These are phyloP conservation scores for Fraxinus anomala DNA, from an alignment of 257 asterid genomes.

Conservation along the genomic window DNA sequence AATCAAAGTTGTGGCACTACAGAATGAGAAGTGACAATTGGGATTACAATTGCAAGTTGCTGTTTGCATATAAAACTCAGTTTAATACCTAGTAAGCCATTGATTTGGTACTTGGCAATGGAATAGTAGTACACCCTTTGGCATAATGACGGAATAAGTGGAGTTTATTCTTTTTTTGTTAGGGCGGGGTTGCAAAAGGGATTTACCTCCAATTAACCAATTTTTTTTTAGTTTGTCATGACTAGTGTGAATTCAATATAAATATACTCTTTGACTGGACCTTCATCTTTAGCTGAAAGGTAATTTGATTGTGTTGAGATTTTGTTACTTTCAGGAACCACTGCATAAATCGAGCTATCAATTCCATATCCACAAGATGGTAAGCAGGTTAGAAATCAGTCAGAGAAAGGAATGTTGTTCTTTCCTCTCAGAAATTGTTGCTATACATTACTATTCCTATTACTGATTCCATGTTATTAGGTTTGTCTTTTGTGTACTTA, in stretches of 20 bases:
- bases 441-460: too few species aligned
- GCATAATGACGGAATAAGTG: neutral
- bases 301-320: slow-evolving; percentile 19
- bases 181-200: neutral
- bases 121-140: neutral
- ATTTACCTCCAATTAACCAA: neutral
- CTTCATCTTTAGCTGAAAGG: slow-evolving; percentile 20
- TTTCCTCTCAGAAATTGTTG: slow-evolving; percentile 12
- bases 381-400: slow-evolving; percentile 71
- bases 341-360: slow-evolving; percentile 83
- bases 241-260: neutral
- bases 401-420: slow-evolving; percentile 14
- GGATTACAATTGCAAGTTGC: neutral
- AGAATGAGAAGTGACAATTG: neutral
- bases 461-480: neutral
- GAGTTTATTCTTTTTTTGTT: neutral
- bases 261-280: neutral
- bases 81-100: neutral
- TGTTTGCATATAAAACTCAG: neutral
- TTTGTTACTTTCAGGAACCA: slow-evolving; percentile 64
- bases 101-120: neutral
- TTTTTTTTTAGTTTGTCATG: neutral
- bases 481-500: neutral
- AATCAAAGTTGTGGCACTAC: neutral
- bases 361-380: slow-evolving; percentile 83